Base-by-base conservation (phyloP, 2,329 filamentous ascomycete genomes). In the Diaporthe citri region DNA sequence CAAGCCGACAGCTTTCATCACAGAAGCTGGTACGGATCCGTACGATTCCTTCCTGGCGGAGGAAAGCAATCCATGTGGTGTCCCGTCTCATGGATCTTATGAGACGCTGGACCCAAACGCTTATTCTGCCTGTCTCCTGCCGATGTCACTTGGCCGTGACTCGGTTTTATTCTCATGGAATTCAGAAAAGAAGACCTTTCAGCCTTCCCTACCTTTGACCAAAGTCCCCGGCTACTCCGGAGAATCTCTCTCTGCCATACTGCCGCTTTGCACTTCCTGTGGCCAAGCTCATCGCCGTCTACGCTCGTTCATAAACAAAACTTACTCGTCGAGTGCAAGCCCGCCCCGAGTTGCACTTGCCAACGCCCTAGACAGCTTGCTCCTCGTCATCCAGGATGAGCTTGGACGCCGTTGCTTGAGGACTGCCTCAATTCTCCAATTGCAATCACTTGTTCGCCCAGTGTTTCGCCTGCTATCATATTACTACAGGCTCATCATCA, bases 141-240 rank as follows among this genome's bases (percentile, higher is more conserved):
- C 91, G 17, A 85, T 96, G 1, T 90, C 91, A 0, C 88, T 95
- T 8, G 94, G 94, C 0, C 88, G 93, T 64, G 92, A 91, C 52
- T 96, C 94, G 0, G 86, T 93, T 2, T 88, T 97, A 46, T 97
- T 95, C 81, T 80, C 83, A 0, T 95, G 90, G 87, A 85, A 92
- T 69, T 81, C 86, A 2, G 84, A 85, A 3, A 86, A 86, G 39
- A 83, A 83, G 34, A 84, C 84, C 0, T 95, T 96, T 78, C 81
- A 84, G 22, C 86, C 88, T 13, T 82, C 83, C 2, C 78, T 89
- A 0, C 79, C 85, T 0, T 81, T 84, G 9, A 85, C 90, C 76
- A 86, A 90, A 64, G 85, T 91, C 56, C 88, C 90, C 0, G 90
- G 91, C 7, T 90, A 90, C 78, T 87, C 92, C 0, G 83, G 87